These are phyloP conservation scores for Wickerhamiella azymoides DNA, from an alignment of 805 yeast genomes.

Conservation along the genomic window DNA sequence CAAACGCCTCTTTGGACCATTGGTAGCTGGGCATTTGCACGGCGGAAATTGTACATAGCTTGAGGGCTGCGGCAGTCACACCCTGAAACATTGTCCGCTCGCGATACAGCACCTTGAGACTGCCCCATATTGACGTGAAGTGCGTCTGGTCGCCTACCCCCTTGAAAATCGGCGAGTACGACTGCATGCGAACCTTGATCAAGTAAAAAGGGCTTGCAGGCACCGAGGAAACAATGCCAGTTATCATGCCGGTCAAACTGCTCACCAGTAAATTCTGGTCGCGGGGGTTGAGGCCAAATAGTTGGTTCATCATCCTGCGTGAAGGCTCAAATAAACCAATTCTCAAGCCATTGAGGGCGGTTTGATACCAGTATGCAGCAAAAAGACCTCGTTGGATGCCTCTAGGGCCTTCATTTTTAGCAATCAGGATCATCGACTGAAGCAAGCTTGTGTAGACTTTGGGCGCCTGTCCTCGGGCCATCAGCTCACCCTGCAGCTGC, in stretches of 20 bases:
- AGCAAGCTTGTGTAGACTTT: conserved; percentile 69
- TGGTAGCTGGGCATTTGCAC: conserved; percentile 89
- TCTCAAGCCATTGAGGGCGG: conserved; percentile 86
- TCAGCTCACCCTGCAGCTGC: conserved; percentile 91
- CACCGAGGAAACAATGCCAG: conserved; percentile 85
- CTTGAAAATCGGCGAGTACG: conserved; percentile 49
- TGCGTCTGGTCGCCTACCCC: conserved; percentile 87
- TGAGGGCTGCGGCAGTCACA: conserved; percentile 74
- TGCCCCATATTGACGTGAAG: conserved; percentile 57
- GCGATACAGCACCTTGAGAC: conserved; percentile 44
- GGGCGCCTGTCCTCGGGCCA: conserved; percentile 31
- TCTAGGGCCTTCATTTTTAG: conserved; percentile 65
- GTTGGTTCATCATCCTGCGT: conserved; percentile 42
- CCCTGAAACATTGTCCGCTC: conserved; percentile 68
- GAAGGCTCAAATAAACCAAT: conserved; percentile 88
- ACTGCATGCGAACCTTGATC: conserved; percentile 93
- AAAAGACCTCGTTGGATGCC: conserved; percentile 83
- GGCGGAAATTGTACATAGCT: conserved; percentile 90
- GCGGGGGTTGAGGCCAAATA: conserved; percentile 35
- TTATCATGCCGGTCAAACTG: conserved; percentile 65
- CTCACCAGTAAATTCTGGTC: conserved; percentile 50
- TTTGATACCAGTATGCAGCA: conserved; percentile 82
- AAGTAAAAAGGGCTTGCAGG: conserved; percentile 84
- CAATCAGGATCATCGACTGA: conserved; percentile 66
- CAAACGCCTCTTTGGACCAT: conserved; percentile 50